A percentile compares a stretch with the other conserved stretches of the same genome.
Conservation (phyloP, 305 asterid genomes). For the Stenogyne calaminthoides region DNA sequence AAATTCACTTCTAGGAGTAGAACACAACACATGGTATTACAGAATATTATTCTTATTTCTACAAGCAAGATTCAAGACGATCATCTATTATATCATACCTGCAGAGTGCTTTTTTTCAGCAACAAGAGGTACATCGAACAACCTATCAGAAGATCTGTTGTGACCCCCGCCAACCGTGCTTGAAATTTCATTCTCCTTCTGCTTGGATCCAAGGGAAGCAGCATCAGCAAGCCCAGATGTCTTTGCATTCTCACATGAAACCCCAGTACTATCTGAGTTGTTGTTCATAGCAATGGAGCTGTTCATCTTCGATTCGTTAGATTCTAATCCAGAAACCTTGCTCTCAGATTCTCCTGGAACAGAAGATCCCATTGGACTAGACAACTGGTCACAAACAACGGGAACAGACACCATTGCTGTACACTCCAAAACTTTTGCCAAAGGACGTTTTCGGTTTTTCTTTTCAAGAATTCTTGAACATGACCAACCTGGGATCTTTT, state of each 20-base stretch:
- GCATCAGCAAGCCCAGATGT: slow-evolving; percentile 39
- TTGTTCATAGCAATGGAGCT: slow-evolving; percentile 36
- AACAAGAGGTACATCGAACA: slow-evolving; percentile 70
- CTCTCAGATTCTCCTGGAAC: slow-evolving; percentile 46
- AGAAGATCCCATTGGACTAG: slow-evolving; percentile 49
- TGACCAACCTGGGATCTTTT: slow-evolving; percentile 63
- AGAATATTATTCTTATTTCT: not conserved
- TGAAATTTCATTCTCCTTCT: slow-evolving; percentile 54
- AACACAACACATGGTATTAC: not conserved
- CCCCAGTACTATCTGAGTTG: slow-evolving; percentile 55
- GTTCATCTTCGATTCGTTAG: slow-evolving; percentile 47
- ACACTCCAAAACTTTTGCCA: slow-evolving; percentile 69
- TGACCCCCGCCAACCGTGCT: slow-evolving; percentile 40
- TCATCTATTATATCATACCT: slow-evolving; percentile 42
- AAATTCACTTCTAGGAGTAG: not conserved
- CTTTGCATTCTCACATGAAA: slow-evolving; percentile 48
- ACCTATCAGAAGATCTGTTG: slow-evolving; percentile 41
- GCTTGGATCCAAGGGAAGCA: slow-evolving; percentile 46
- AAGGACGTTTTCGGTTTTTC: slow-evolving; percentile 62
- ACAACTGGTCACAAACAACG: slow-evolving; percentile 49
- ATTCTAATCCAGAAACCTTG: slow-evolving; percentile 51
- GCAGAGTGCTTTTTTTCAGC: slow-evolving; percentile 47
- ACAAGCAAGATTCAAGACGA: not conserved
- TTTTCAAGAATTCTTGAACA: slow-evolving; percentile 57
- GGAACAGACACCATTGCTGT: slow-evolving; percentile 61